Percentiles rank a stretch among this genome's conserved stretches.
These are phyloP conservation scores for Phytophthora capsici DNA, from an alignment of 352 stramenopile species.

Conservation along the genomic window DNA sequence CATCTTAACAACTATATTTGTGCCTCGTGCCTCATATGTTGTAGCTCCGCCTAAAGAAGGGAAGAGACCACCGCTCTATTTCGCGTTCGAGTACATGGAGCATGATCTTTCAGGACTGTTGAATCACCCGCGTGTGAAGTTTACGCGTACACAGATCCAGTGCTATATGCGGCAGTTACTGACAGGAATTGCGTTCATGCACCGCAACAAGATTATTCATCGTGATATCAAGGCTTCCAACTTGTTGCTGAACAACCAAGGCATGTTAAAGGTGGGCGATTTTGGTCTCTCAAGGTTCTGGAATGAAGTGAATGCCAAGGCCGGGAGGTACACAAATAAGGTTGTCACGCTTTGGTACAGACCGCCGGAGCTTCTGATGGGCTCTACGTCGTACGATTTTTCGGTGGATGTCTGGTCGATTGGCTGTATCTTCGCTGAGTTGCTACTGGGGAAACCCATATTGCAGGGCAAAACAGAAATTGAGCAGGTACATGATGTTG, in stretches of 20 bases:
- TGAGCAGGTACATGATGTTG: conserved; percentile 61
- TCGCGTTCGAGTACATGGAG: conserved; percentile 90
- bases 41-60: conserved; percentile 80
- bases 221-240: conserved; percentile 90
- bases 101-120: conserved; percentile 84
- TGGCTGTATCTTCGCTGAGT: conserved; percentile 86
- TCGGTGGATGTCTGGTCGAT: conserved; percentile 96
- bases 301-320: conserved; percentile 87
- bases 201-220: conserved; percentile 89
- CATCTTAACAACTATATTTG: conserved; percentile 21
- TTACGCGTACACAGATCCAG: conserved; percentile 86
- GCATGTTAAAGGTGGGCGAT: conserved; percentile 85
- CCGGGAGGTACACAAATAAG: conserved; percentile 93
- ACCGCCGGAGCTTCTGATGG: conserved; percentile 92
- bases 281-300: conserved; percentile 86
- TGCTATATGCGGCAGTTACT: conserved; percentile 90
- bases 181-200: conserved; percentile 86
- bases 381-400: conserved; percentile 92
- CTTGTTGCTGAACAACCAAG: conserved; percentile 83
- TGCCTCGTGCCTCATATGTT: conserved; percentile 1
- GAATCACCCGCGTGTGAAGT: conserved; percentile 85
- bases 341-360: conserved; percentile 96
- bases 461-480: conserved; percentile 85
- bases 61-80: conserved; percentile 86
- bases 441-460: conserved; percentile 83